A percentile compares a stretch with the other conserved stretches of the same genome.
Evolutionary conservation across 164 flowering plant species (phyloP).

Genomic region (Vitis vinifera): DNA sequence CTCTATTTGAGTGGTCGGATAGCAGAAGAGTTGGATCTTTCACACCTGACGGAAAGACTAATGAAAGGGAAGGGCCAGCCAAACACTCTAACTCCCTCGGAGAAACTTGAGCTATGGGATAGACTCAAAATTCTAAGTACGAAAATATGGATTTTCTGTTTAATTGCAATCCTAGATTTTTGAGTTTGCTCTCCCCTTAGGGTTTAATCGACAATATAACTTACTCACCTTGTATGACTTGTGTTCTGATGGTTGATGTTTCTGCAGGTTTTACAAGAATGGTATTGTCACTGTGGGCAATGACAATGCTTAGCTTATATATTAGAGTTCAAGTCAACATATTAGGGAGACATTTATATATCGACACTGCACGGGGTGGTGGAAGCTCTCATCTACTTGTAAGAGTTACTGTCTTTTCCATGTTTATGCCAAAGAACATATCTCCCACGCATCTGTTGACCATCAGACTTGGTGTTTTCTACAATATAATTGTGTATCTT

Average conservation of each 20-base stretch:
- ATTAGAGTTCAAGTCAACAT: constrained; percentile 89
- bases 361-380: constrained; percentile 77
- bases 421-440: not conserved
- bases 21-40: constrained; percentile 68
- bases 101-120: constrained; percentile 91
- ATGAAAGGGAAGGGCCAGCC: constrained; percentile 69
- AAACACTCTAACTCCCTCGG: constrained; percentile 47
- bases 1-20: constrained; percentile 51
- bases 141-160: constrained; percentile 8
- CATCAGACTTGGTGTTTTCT: not conserved
- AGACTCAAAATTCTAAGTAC: constrained; percentile 78
- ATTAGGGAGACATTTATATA: constrained; percentile 85
- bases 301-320: constrained; percentile 71
- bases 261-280: constrained; percentile 79
- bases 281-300: constrained; percentile 74
- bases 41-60: constrained; percentile 57
- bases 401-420: constrained; percentile 23
- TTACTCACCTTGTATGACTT: not conserved
- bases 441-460: not conserved
- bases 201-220: not conserved
- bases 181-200: not conserved
- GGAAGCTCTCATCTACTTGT: constrained; percentile 57
- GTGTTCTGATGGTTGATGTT: constrained; percentile 8
- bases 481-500: not conserved
- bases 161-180: not conserved